Conservation (phyloP, 2,329 filamentous ascomycete species). For the Blastomyces emzantsi region DNA sequence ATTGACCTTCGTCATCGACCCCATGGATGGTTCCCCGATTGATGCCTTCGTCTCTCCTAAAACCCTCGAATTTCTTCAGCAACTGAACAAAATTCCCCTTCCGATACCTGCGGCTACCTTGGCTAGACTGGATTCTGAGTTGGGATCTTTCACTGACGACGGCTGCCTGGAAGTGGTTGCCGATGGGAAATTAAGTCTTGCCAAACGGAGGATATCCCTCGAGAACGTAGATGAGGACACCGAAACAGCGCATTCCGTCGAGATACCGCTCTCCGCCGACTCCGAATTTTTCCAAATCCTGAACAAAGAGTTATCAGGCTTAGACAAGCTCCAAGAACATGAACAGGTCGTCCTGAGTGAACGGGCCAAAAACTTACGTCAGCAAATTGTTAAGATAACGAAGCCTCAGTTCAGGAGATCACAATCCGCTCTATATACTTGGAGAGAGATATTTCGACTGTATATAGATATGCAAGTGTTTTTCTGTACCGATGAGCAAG, state of each 20-base stretch:
- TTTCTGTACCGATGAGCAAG: conserved; percentile 65
- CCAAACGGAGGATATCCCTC: neutral
- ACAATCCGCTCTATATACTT: conserved; percentile 57
- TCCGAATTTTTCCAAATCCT: conserved; percentile 71
- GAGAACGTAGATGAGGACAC: conserved; percentile 6
- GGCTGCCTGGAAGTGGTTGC: neutral
- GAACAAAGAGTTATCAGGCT: conserved; percentile 57
- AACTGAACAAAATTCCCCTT: conserved; percentile 40
- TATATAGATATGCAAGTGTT: conserved; percentile 75
- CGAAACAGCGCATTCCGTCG: conserved; percentile 42
- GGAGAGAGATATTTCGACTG: conserved; percentile 73
- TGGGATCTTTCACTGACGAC: neutral
- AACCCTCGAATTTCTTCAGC: conserved; percentile 55
- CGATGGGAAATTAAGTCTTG: neutral
- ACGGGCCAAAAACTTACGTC: conserved; percentile 56
- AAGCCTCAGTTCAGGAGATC: conserved; percentile 56
- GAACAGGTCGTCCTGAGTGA: conserved; percentile 56
- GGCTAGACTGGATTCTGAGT: neutral
- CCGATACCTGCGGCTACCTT: neutral
- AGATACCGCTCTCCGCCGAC: conserved; percentile 69
- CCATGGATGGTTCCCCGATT: conserved; percentile 56
- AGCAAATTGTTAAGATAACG: conserved; percentile 51
- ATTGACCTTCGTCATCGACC: conserved; percentile 59
- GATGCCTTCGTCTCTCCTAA: conserved; percentile 59
- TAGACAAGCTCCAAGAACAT: conserved; percentile 58